Base-by-base conservation (phyloP, 495 filamentous ascomycete species). In the Neurospora sp. region DNA sequence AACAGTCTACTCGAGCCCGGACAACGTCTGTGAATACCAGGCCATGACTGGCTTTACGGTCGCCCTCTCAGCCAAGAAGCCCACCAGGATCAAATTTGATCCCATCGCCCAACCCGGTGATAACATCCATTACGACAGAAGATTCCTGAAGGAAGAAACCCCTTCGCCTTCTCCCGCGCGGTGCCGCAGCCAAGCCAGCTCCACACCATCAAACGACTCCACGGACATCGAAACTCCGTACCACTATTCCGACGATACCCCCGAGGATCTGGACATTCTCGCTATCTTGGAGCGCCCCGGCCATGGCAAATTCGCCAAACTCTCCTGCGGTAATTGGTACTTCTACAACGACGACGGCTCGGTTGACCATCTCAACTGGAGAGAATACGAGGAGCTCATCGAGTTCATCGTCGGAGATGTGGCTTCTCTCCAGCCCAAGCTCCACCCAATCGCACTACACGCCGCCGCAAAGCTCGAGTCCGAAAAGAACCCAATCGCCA, bases 1-100 rank as follows among this genome's bases (percentile, higher is more conserved):
- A 0, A 54, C n/a, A 0, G 2, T 7, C 0, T 54, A 54, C 11
- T 54, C 46, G 0, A 23, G 20, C 11, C 46, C n/a, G 0, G 46
- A 54, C 5, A 6, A 54, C 2, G 11, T 6, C 0, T 11, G 3
- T 4, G 46, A 27, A 2, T 54, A 54, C 5, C 46, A 54, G 10
- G 46, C 46, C 0, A 54, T 54, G 46, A 2, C 46, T 3, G 46
- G 46, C 0, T 54, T 54, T 0, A 54, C 20, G 0, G 11, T 54
- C 5, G 0, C 1, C 2, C 46, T 54, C 0, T 54, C 46, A 0
- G 4, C 20, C 1, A 54, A 54, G 5, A 54, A 6, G 46, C 1
- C 10, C 0, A 54, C 46, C 0, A 0, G 0, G 0, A 54, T 54
- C 46, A 1, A 0, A 0, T 54, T 12, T 5, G 20, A 23, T 54